Base-by-base conservation (phyloP, 208 protist genomes). In the Novymonas esmeraldas region DNA sequence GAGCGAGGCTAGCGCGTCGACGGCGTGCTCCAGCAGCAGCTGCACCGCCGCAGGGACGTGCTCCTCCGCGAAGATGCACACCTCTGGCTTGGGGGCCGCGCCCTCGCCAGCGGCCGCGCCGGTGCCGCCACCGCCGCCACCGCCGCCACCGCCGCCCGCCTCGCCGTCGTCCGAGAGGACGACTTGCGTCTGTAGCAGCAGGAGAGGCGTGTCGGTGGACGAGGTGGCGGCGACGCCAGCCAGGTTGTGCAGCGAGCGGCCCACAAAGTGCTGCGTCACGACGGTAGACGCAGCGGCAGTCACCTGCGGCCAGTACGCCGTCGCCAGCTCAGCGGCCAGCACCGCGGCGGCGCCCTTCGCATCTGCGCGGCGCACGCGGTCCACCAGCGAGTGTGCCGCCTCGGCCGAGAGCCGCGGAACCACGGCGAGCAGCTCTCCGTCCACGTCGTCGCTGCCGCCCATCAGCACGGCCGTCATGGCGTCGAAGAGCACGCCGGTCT, bases 281-380 rank as follows among this genome's bases (percentile, higher is more conserved):
- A 63, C 50, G 7, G 46, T 26, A n/a, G 38, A n/a, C n/a, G 55
- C 26, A 13, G n/a, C 58, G 6, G 36, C 31, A 33, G 59, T 63
- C 44, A 73, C 51, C 20, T 24, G 42, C 18, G 64, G 36, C 65
- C 68, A 66, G 52, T 74, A 74, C 14, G 33, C 34, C 52, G 48
- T 22, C 26, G 29, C 44, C 26, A 74, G 68, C 36, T 18, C 2
- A 18, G 44, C 31, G 16, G 31, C 28, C 5, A 73, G 52, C 41
- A 9, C 10, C 13, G 42, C 16, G 18, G 24, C 13, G 9, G 52
- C 34, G 18, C 22, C 56, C 1, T 54, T 48, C 7, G 38, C 34
- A 13, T 34, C 10, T n/a, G 29, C 29, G 16, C 16, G 1, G 22
- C 11, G 34, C 26, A 73, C 36, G 41, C 20, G 31, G 14, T 65